Evolutionary conservation across 1,139 yeast species (phyloP).

Genomic region (Zygoascus meyerae): DNA sequence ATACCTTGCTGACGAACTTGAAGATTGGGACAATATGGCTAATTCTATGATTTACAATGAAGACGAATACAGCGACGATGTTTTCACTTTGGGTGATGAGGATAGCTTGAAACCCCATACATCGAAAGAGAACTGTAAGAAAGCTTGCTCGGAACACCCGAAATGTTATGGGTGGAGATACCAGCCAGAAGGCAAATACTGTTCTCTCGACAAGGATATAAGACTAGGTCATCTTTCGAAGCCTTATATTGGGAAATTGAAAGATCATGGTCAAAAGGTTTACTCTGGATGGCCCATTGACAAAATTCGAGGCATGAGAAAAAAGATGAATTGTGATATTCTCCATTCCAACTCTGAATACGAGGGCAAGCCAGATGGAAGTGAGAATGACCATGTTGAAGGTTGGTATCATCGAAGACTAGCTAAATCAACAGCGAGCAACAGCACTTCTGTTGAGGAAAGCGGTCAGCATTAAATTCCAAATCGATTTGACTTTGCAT

Average conservation of each 20-base stretch:
- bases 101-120: slow-evolving; percentile 21
- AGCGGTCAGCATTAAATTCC: too few relatives aligned
- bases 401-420: slow-evolving; percentile 20
- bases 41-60: slow-evolving; percentile 13
- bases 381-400: slow-evolving; percentile 14
- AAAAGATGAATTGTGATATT: slow-evolving; percentile 22
- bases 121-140: slow-evolving; percentile 22
- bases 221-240: slow-evolving; percentile 19
- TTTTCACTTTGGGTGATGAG: slow-evolving; percentile 14
- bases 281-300: slow-evolving; percentile 30
- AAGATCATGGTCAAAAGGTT: slow-evolving; percentile 9
- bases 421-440: too few relatives aligned
- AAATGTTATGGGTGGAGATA: slow-evolving; percentile 28
- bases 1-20: slow-evolving; percentile 23
- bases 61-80: slow-evolving; percentile 14
- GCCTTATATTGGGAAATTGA: not conserved
- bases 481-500: too few relatives aligned
- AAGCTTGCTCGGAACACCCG: slow-evolving; percentile 21
- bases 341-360: slow-evolving; percentile 11
- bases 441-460: too few relatives aligned
- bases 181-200: slow-evolving; percentile 16
- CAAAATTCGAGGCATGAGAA: slow-evolving; percentile 28
- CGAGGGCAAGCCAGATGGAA: slow-evolving; percentile 15
- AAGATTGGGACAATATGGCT: slow-evolving; percentile 31
- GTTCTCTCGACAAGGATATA: slow-evolving; percentile 18